Evolutionary conservation across 2,329 filamentous ascomycete species (phyloP), one percentile per base, ranked within the genome.

Genomic region (Tolypocladium album): DNA sequence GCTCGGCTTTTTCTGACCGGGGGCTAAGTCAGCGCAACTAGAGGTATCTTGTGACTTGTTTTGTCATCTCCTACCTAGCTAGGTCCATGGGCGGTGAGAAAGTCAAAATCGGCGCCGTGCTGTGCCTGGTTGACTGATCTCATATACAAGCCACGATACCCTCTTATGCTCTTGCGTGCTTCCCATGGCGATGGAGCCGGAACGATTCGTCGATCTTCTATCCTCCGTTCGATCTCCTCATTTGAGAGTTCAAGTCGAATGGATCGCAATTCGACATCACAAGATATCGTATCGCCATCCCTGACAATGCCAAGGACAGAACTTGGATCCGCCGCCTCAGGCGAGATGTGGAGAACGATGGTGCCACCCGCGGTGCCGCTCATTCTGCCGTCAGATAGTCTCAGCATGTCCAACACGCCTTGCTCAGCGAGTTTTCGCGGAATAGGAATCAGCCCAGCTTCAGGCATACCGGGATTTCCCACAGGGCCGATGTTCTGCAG

Each of bases 401-500:
- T 79, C 4, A 94, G 85, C 71, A 96, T 87, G 63, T 96, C 94
- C 17, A 78, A 81, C 5, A 96, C 81, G 11, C 88, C 88, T 1
- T 85, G 85, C 0, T 88, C 85, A 0, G 89, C 90, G 38, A 88
- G 85, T 57, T 92, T 91, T 69, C 92, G 89, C 20, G 96, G 85
- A 31, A 83, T 82, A 0, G 81, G 81, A 1, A 83, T 75, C 34
- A 83, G 70, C 0, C 81, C 81, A 60, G 94, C 91, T 73, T 97
- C 92, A 1, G 92, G 92, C 92, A 97, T 97, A 15, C 92, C 92
- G 0, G 92, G 92, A 2, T 90, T 91, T 24, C 92, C 92, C 58
- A 94, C 90, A 0, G 92, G 92, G 0, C 92, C 92, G 68, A 97
- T 93, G 63, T 92, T 92, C 64, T 92, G 86, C 34, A 97, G 86